These are phyloP conservation scores for Ophiognomonia clavigignenti-juglandacearum DNA, from an alignment of 2,329 filamentous ascomycete species.

Conservation along the genomic window DNA sequence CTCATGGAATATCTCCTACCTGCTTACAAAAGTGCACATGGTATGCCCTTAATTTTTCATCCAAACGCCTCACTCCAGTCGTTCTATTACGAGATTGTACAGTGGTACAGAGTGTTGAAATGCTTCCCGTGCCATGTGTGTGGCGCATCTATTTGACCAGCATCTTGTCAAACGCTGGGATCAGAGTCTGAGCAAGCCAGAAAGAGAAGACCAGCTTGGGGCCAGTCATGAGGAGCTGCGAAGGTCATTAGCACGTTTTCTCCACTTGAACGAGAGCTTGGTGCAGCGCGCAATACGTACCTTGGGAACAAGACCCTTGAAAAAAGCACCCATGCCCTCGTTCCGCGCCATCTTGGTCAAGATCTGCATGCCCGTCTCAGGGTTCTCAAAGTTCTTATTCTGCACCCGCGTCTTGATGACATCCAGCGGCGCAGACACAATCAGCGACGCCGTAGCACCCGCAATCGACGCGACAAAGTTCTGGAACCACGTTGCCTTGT, in stretches of 20 bases:
- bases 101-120: not conserved
- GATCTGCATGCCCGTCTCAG: constrained; percentile 89
- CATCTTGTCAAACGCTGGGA: constrained; percentile 74
- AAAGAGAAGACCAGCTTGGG: constrained; percentile 99
- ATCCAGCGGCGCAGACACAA: constrained; percentile 93
- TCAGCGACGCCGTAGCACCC: constrained; percentile 88
- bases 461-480: constrained; percentile 97
- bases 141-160: constrained; percentile 22
- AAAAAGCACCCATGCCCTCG: constrained; percentile 83
- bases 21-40: constrained; percentile 4
- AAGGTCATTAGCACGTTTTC: not conserved
- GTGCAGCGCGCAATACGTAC: constrained; percentile 31
- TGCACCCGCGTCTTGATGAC: constrained; percentile 98
- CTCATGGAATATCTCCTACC: too few relatives aligned
- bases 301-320: constrained; percentile 96
- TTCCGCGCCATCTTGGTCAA: constrained; percentile 88
- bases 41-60: not conserved
- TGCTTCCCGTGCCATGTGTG: not conserved
- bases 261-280: not conserved
- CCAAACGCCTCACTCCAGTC: constrained; percentile 14
- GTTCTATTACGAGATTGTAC: constrained; percentile 15
- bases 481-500: constrained; percentile 87
- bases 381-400: constrained; percentile 98
- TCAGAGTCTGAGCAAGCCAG: constrained; percentile 98
- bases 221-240: constrained; percentile 88